Conservation (phyloP, 768 basidiomycete species). For the Lentinus tigrinus region DNA sequence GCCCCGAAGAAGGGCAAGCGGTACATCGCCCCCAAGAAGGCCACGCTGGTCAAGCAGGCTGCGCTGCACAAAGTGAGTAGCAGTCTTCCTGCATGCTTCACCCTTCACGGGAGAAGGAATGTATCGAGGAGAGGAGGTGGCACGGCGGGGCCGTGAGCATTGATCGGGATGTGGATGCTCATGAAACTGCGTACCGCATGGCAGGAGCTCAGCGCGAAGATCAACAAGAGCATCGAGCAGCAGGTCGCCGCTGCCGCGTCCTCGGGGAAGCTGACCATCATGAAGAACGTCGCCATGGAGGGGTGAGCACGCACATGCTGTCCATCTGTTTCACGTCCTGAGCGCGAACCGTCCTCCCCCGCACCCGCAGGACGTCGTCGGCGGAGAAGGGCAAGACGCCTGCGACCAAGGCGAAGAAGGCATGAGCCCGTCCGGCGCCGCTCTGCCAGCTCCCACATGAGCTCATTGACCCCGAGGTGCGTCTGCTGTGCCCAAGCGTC, state of each 20-base stretch:
- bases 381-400: slow-evolving; percentile 8
- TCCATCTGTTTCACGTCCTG: neutral
- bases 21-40: slow-evolving; percentile 80
- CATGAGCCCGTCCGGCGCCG: neutral
- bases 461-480: neutral
- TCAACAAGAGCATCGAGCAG: slow-evolving; percentile 87
- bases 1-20: slow-evolving; percentile 79
- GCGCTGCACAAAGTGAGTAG: slow-evolving; percentile 69
- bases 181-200: neutral
- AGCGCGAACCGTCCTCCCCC: neutral
- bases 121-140: neutral
- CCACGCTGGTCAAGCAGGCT: slow-evolving; percentile 67
- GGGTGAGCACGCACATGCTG: slow-evolving; percentile 24
- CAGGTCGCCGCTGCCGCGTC: slow-evolving; percentile 91
- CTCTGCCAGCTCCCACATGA: neutral
- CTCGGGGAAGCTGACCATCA: slow-evolving; percentile 86
- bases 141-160: neutral
- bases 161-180: neutral
- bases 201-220: slow-evolving; percentile 84
- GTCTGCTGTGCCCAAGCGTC: neutral
- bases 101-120: neutral
- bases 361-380: slow-evolving; percentile 11
- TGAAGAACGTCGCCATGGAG: slow-evolving; percentile 66
- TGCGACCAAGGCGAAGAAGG: slow-evolving; percentile 16
- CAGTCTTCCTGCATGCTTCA: too few relatives aligned